These are phyloP conservation scores for Hypoxylon sp. DNA, from an alignment of 2,329 filamentous ascomycete species.

Conservation along the genomic window DNA sequence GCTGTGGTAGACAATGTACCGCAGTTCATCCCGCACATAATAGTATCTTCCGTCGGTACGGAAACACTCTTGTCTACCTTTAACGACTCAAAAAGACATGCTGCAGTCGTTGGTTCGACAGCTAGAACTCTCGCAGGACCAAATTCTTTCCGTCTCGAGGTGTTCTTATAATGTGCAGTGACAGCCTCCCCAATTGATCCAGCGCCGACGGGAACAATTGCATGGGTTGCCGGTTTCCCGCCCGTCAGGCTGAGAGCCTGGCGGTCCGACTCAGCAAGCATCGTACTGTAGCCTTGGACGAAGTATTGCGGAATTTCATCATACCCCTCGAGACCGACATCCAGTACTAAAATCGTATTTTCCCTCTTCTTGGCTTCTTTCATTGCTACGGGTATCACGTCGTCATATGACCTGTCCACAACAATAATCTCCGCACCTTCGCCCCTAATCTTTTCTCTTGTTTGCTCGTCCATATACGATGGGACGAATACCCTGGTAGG, in stretches of 20 bases:
- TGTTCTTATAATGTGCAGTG: constrained; percentile 72
- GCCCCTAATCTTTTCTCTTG: constrained; percentile 67
- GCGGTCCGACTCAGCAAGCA: constrained; percentile 76
- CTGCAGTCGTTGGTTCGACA: constrained; percentile 78
- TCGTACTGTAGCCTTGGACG: constrained; percentile 82
- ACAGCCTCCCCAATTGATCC: constrained; percentile 82
- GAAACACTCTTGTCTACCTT: constrained; percentile 62
- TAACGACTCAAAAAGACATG: constrained; percentile 70
- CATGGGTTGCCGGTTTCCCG: constrained; percentile 61
- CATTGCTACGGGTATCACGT: constrained; percentile 67
- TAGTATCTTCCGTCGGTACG: constrained; percentile 72
- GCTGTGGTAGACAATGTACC: constrained; percentile 76
- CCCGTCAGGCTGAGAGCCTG: constrained; percentile 66
- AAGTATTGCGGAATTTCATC: constrained; percentile 79
- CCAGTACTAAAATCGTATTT: constrained; percentile 73
- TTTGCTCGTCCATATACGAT: constrained; percentile 67
- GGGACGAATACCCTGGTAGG: constrained; percentile 75
- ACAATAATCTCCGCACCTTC: constrained; percentile 75
- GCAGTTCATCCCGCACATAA: constrained; percentile 83
- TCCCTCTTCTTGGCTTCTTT: constrained; percentile 57
- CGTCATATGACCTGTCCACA: constrained; percentile 74
- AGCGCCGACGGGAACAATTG: constrained; percentile 78
- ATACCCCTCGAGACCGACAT: constrained; percentile 77
- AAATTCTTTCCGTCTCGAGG: constrained; percentile 4
- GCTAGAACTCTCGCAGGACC: constrained; percentile 66